Percentiles rank a stretch among this genome's conserved stretches.
These are phyloP conservation scores for Ambrosia hybrid DNA, from an alignment of 140 eudicot genomes.

Conservation along the genomic window DNA sequence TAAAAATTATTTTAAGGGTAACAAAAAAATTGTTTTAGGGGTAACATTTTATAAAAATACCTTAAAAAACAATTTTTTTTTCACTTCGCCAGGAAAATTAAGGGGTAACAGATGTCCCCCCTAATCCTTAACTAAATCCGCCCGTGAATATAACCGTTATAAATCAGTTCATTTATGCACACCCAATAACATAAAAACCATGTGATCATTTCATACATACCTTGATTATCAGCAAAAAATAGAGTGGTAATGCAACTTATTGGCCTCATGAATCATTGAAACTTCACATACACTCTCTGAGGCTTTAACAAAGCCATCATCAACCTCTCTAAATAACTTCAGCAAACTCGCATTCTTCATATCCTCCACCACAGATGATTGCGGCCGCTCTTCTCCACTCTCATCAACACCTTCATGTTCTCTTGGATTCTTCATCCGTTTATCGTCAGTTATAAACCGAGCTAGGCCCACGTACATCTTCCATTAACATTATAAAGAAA, in stretches of 20 bases:
- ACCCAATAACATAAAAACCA: neutral
- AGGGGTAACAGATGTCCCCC: no score
- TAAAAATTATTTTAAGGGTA: no score
- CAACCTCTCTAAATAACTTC: slow-evolving; percentile 52
- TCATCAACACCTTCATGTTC: slow-evolving; percentile 2
- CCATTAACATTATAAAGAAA: slow-evolving; percentile 41
- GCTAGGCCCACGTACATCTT: slow-evolving; percentile 35
- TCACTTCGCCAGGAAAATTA: no score
- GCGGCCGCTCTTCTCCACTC: slow-evolving; percentile 32
- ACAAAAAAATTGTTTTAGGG: no score
- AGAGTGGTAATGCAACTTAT: slow-evolving; percentile 63
- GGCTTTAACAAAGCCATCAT: slow-evolving; percentile 67
- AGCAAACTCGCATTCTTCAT: slow-evolving; percentile 37
- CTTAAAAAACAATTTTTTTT: no score
- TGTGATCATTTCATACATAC: slow-evolving; percentile 25
- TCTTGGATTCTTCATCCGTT: slow-evolving; percentile 8
- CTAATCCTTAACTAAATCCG: no score
- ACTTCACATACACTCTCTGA: slow-evolving; percentile 67
- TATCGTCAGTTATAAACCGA: slow-evolving; percentile 25
- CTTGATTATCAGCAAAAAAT: slow-evolving; percentile 58
- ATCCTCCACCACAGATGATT: slow-evolving; percentile 29
- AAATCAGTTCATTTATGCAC: no score
- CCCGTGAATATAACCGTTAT: no score
- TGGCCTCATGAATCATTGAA: slow-evolving; percentile 64
- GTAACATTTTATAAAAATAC: no score